These are phyloP conservation scores for Leccinum brunneo-olivaceum DNA, from an alignment of 1,284 basidiomycete genomes.

Conservation along the genomic window DNA sequence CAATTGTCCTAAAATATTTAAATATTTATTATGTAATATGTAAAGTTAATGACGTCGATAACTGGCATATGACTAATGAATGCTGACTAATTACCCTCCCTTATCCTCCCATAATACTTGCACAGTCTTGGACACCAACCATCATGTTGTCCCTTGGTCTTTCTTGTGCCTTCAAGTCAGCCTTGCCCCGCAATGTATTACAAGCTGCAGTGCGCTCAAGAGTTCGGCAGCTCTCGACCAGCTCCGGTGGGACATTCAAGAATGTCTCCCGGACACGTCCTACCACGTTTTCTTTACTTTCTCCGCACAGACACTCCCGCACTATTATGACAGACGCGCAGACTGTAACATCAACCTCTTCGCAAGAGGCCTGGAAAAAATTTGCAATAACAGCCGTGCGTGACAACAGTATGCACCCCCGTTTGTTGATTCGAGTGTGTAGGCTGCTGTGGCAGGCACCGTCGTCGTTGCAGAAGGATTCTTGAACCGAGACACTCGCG, in stretches of 20 bases:
- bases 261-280: slow-evolving; percentile 22
- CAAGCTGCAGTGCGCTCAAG: slow-evolving; percentile 14
- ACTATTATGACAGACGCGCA: slow-evolving; percentile 39
- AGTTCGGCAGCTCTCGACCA: slow-evolving; percentile 16
- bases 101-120: background rate
- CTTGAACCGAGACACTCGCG: slow-evolving; percentile 75
- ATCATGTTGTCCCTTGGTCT: slow-evolving; percentile 32
- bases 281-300: slow-evolving; percentile 14
- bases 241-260: slow-evolving; percentile 2
- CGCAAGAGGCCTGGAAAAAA: slow-evolving; percentile 41
- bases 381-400: slow-evolving; percentile 46
- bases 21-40: slow-evolving; percentile 4
- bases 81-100: slow-evolving; percentile 13
- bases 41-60: slow-evolving; percentile 13
- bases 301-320: slow-evolving; percentile 26
- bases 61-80: slow-evolving; percentile 5
- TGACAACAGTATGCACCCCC: background rate
- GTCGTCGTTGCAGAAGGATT: slow-evolving; percentile 58
- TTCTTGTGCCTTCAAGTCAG: slow-evolving; percentile 21
- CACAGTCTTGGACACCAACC: background rate
- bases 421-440: slow-evolving; percentile 8
- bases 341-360: slow-evolving; percentile 33
- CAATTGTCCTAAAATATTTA: no score
- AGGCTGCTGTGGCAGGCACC: slow-evolving; percentile 66
- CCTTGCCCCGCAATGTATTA: slow-evolving; percentile 29